Evolutionary conservation across 148 eudicot species (phyloP).

Genomic region (Rhododendron vialii): DNA sequence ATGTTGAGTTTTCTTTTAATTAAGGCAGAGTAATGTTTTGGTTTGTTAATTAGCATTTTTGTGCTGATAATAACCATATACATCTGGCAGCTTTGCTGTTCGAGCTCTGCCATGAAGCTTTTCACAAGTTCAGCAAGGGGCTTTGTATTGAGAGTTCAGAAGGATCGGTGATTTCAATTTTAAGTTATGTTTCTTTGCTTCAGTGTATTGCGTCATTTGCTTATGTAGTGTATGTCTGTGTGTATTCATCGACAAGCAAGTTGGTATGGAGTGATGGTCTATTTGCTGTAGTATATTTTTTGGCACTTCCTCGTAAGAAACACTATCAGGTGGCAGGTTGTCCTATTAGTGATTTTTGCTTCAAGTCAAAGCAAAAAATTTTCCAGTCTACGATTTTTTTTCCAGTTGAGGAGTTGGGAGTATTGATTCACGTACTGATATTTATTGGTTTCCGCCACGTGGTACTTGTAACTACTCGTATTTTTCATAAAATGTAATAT

Average conservation of each 20-base stretch:
- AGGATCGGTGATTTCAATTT: conserved; percentile 39
- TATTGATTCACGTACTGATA: no score
- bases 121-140: conserved; percentile 59
- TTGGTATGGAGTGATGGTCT: conserved; percentile 65
- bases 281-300: conserved; percentile 59
- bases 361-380: conserved; percentile 10
- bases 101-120: conserved; percentile 38
- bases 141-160: conserved; percentile 24
- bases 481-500: no score
- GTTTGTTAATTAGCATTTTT: background rate
- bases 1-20: no score
- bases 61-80: conserved; percentile 7
- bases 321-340: conserved; percentile 70
- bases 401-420: no score
- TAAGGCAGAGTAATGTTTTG: background rate
- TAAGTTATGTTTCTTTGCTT: background rate
- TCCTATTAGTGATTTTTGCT: conserved; percentile 36
- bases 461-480: no score
- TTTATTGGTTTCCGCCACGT: no score
- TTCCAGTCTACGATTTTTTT: no score
- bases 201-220: background rate
- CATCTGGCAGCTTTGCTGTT: conserved; percentile 34
- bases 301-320: conserved; percentile 44
- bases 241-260: conserved; percentile 20
- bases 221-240: background rate